Base-by-base conservation (phyloP, 768 basidiomycete genomes). In the Boletellus ananiceps region DNA sequence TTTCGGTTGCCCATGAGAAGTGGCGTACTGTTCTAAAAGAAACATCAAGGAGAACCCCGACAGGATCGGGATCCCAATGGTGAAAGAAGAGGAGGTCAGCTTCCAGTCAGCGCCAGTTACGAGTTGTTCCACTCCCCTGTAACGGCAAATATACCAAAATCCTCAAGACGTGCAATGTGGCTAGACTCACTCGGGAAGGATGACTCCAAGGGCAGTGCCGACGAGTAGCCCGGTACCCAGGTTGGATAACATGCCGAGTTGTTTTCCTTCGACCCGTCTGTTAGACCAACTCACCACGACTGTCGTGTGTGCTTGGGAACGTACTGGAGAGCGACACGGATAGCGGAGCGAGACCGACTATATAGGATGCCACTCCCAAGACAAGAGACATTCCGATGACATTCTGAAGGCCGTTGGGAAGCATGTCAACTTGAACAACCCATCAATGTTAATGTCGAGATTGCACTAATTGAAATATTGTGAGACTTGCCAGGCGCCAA, bases 171-270 rank as follows among this genome's bases (percentile, higher is more conserved):
- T 9, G 14, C 6, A 21, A 39, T 32, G 29, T 19, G 5, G n/a
- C 16, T 13, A 33, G 38, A 83, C 87, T 65, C 68, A 93, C 88
- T 96, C 94, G 33, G 95, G 94, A 45, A 97, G 84, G 55, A 97
- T 91, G 21, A 98, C 82, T 12, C 90, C 90, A 54, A 97, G 69
- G 0, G 91, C 92, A 2, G 94, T 86, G 4, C 94, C 94, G 13
- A 96, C 77, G 15, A 98, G 75, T 11, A 97, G 71, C 11, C 94
- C 94, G 8, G 87, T 87, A 11, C 90, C 87, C 14, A 91, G 63
- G 37, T 78, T 77, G 8, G 76, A 77, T 29, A 84, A 63, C 36
- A 67, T 57, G 18, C 72, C 72, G 38, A 77, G 57, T 69, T 71
- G 55, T 76, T 70, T 67, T 73, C 67, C 51, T 76, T 71, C 71